Base-by-base conservation (phyloP, 192 early-diverging fungal species). In the Glomus cerebriforme region DNA sequence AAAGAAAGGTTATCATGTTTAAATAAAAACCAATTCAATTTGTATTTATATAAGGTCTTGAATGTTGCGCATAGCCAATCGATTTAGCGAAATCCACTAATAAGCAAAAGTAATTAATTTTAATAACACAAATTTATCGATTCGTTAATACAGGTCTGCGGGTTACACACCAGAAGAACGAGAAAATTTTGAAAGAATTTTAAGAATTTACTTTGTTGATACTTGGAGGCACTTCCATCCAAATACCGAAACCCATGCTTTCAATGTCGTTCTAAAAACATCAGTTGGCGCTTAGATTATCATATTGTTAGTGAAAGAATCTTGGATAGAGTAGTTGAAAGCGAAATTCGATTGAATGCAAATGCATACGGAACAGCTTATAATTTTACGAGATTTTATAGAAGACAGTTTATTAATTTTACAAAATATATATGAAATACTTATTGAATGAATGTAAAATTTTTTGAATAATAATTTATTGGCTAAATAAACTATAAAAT, bases 271-370 rank as follows among this genome's bases (percentile, higher is more conserved):
- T 80, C 84, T 19, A 95, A 96, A 74, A 67, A 80, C 7, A 79
- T 94, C 69, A 93, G 95, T 17, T 97, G 95, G 95, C 86, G 94
- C 34, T 82, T 96, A 79, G 95, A 96, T 82, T 96, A 96, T 85
- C 94, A 95, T 88, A 87, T 94, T 12, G 89, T 90, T 26, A 81
- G 89, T 78, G 80, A 87, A 29, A 62, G 82, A 43, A 78, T 92
- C 15, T 75, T 91, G 76, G 82, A 88, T 5, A 83, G 87, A 19
- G 88, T 96, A 2, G 80, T 82, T 0, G 88, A 89, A 26, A 90
- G 91, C 43, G 83, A 88, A 47, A 94, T 94, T 65, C 83, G 93
- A 32, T 90, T 13, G 84, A 95, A 77, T 89, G 87, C 59, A 6
- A 96, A 94, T 81, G 96, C n/a, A n/a, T n/a, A n/a, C n/a, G n/a